Conservation (phyloP, 768 basidiomycete species). For the Panellus pusillus region DNA sequence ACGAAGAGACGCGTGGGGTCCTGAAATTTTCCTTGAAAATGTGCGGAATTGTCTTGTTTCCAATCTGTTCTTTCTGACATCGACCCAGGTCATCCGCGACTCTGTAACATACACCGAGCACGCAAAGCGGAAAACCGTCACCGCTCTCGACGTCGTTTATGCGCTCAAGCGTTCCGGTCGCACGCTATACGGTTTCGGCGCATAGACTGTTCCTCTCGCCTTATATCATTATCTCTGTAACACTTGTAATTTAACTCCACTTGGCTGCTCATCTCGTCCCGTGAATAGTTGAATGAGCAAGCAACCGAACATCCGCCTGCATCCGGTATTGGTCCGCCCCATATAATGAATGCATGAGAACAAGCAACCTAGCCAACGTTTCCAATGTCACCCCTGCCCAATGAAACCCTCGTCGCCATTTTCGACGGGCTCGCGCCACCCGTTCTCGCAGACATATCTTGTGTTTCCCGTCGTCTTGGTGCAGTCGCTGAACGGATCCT, state of each 20-base stretch:
- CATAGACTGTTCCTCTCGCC: constrained; percentile 34
- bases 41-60: constrained; percentile 31
- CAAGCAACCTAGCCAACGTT: not conserved
- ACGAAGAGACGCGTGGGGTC: constrained; percentile 91
- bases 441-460: constrained; percentile 40
- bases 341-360: not conserved
- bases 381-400: constrained; percentile 42
- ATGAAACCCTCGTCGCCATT: constrained; percentile 55
- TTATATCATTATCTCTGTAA: constrained; percentile 26
- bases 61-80: not conserved
- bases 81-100: constrained; percentile 70
- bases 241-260: constrained; percentile 1
- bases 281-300: too few relatives aligned
- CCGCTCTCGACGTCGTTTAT: constrained; percentile 83
- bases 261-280: not conserved
- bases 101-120: constrained; percentile 94
- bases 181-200: constrained; percentile 81
- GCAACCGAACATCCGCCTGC: constrained; percentile 13
- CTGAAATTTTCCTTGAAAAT: constrained; percentile 87
- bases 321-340: constrained; percentile 10
- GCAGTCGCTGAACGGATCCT: constrained; percentile 60
- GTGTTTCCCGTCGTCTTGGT: constrained; percentile 48
- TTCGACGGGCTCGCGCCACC: constrained; percentile 39
- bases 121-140: constrained; percentile 80
- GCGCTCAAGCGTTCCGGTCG: constrained; percentile 71